phyloP scores from a whole-genome alignment of 257 asterid species.

The Salvia rosmarinus region DNA sequence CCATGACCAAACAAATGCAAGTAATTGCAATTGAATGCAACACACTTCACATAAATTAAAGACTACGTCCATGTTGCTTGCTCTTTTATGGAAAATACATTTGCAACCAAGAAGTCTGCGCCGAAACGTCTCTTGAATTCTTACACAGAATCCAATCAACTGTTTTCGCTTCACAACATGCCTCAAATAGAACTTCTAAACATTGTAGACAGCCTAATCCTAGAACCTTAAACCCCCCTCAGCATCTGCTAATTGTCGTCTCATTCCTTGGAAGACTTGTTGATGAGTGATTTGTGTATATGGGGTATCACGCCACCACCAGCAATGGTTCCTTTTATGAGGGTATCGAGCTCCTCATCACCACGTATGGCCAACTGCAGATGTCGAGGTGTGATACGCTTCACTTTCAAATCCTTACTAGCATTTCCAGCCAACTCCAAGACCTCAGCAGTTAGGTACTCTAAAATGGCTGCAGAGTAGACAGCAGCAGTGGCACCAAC shows the following conservation, averaged over 20 bases:
- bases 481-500: conserved; percentile 58
- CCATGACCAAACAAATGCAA: too few species aligned
- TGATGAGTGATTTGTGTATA: conserved; percentile 57
- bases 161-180: conserved; percentile 29
- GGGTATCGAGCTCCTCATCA: conserved; percentile 53
- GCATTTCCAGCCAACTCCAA: conserved; percentile 59
- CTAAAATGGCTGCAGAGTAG: conserved; percentile 52
- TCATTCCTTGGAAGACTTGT: conserved; percentile 52
- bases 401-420: conserved; percentile 55
- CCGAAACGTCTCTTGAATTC: conserved; percentile 11
- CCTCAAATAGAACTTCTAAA: conserved; percentile 29
- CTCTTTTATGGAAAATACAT: conserved; percentile 22
- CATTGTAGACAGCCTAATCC: conserved; percentile 36
- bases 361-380: conserved; percentile 57
- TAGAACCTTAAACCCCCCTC: conserved; percentile 25
- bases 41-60: conserved; percentile 30
- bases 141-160: conserved; percentile 33
- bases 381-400: conserved; percentile 56
- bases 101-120: neutral
- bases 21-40: conserved; percentile 2
- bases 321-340: conserved; percentile 53
- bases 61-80: conserved; percentile 28
- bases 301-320: conserved; percentile 61
- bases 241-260: neutral
- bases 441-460: conserved; percentile 51